phyloP scores from a whole-genome alignment of 179 eudicot species.

The Monotropa hypopitys region DNA sequence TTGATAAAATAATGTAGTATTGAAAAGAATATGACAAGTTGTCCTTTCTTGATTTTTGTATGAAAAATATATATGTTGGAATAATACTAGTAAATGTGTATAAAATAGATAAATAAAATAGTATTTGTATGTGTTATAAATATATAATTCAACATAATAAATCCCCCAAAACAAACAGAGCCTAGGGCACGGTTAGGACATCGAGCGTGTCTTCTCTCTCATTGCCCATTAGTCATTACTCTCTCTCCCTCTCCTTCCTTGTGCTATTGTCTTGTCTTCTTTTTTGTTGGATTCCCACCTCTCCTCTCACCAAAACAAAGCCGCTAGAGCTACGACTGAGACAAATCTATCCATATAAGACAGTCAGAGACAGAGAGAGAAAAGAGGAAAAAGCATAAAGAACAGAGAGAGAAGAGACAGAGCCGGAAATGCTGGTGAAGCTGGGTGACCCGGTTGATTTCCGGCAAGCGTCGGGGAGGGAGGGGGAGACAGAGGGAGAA shows the following conservation, averaged over 20 bases:
- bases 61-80: too few species aligned
- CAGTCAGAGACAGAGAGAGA: background rate
- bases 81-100: too few species aligned
- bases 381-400: background rate
- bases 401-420: background rate
- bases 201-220: too few species aligned
- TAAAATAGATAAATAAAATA: too few species aligned
- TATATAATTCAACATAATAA: too few species aligned
- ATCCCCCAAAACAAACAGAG: too few species aligned
- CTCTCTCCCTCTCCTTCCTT: background rate
- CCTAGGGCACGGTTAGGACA: too few species aligned
- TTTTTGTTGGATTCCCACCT: background rate
- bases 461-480: conserved; percentile 1
- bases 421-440: conserved; percentile 13
- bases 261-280: background rate
- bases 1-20: too few species aligned
- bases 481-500: background rate
- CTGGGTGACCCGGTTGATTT: background rate
- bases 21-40: too few species aligned
- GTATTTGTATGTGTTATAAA: too few species aligned
- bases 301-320: background rate
- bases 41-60: too few species aligned
- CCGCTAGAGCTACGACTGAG: background rate
- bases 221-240: too few species aligned
- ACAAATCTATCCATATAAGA: background rate